Base-by-base conservation (phyloP, 1,284 basidiomycete species). In the Pterula multifida region DNA sequence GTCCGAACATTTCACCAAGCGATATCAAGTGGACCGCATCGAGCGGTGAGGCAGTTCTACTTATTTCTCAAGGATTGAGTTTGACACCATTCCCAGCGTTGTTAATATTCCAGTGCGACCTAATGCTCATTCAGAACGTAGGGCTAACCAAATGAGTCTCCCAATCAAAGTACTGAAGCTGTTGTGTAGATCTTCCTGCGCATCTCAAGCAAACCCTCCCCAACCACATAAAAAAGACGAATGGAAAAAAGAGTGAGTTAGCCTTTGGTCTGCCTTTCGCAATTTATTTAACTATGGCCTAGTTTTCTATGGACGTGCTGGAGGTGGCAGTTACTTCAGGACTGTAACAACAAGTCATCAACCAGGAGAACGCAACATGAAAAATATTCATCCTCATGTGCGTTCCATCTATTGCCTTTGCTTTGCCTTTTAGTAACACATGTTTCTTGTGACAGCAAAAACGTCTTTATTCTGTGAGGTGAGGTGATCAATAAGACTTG, bases 361-460 rank as follows among this genome's bases (percentile, higher is more conserved):
- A 9, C 83, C 82, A 1, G 67, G 67, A 17, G 54, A 56, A 1
- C 80, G 81, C 56, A 69, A 72, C 35, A 66, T 71, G 15, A 66
- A 63, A 47, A 65, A 79, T 2, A 58, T 85, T 1, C 83, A 86
- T 60, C 82, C 80, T 3, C 65, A 65, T 21, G 82, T 84, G 58
- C 55, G 73, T 60, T 19, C 19, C 32, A 25, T 4, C n/a, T 53
- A 17, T 23, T 36, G 36, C 28, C 42, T 26, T 42, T 25, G 11
- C 48, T 26, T 17, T 32, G 28, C 35, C n/a, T 3, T 15, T 24
- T 48, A 22, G 45, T 3, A 17, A 51, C 19, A 49, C 48, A 15
- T 2, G 13, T 36, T 9, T 45, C 11, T 17, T 22, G 36, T 50
- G 17, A 13, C 50, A 85, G 78, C 80, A 85, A 78, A 78, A 76